Evolutionary conservation across 2,329 filamentous ascomycete genomes (phyloP).

Genomic region (Colletotrichum sp.): DNA sequence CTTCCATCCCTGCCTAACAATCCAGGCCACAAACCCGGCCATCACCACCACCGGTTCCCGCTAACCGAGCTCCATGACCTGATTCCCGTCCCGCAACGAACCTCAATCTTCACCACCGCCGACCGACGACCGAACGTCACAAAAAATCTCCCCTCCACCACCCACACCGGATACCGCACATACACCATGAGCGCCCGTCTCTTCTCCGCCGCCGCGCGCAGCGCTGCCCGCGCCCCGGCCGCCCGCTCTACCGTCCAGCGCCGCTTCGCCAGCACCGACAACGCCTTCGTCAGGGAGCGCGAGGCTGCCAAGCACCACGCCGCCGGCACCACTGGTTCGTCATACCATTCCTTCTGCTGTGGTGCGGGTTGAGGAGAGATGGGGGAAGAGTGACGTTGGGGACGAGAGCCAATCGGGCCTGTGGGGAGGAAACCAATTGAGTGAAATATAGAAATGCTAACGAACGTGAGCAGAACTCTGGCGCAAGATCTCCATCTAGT

Average conservation of each 20-base stretch:
- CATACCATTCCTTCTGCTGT: not conserved
- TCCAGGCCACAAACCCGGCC: constrained; percentile 18
- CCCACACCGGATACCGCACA: constrained; percentile 22
- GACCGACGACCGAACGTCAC: constrained; percentile 3
- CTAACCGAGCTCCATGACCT: constrained; percentile 27
- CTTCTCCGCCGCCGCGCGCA: constrained; percentile 66
- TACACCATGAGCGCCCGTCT: constrained; percentile 57
- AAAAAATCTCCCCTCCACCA: constrained; percentile 10
- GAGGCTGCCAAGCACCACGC: constrained; percentile 91
- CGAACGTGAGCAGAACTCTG: constrained; percentile 74
- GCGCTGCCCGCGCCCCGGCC: constrained; percentile 57
- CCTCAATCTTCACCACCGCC: constrained; percentile 1
- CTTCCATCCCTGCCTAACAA: constrained; percentile 1
- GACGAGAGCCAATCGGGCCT: not conserved
- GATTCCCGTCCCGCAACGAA: constrained; percentile 17
- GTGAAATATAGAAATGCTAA: not conserved
- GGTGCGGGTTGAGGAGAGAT: not conserved
- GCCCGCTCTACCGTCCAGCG: constrained; percentile 66
- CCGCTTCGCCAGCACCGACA: constrained; percentile 80
- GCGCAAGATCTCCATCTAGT: constrained; percentile 97
- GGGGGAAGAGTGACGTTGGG: not conserved
- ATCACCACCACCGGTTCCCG: constrained; percentile 2
- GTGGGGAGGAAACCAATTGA: not conserved
- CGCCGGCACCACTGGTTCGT: constrained; percentile 79
- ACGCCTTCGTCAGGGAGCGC: constrained; percentile 93